Base-by-base conservation (phyloP, 2,329 filamentous ascomycete species). In the Fusarium secorum region DNA sequence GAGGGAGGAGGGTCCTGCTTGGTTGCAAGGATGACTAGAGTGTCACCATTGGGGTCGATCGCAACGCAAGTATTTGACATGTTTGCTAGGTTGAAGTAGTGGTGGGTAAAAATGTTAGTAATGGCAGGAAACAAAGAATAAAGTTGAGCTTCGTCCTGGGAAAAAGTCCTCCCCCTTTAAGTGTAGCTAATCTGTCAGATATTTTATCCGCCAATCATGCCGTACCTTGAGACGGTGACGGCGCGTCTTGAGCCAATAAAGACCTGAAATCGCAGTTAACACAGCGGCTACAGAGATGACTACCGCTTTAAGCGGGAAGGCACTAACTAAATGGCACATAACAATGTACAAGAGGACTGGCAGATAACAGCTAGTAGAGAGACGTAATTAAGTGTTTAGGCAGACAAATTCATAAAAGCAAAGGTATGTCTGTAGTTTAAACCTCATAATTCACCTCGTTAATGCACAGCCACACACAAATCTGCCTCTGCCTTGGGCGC, bases 181-280 rank as follows among this genome's bases (percentile, higher is more conserved):
- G 7, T 48, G 20, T 4, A 18, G 15, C 3, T 13, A 4, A 2
- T 2, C 14, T 13, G 9, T n/a, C 20, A 30, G 26, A 32, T 18
- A 24, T 32, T 49, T 33, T 33, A 49, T 9, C 15, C 5, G 15
- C 28, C 45, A 49, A 33, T 33, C 5, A 14, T 18, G 28, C 3
- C 2, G 15, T 10, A 1, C 5, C 28, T 14, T 3, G 10, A 32
- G 14, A 3, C 3, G 0, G 3, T 48, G 28, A 22, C 1, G n/a
- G n/a, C 28, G 45, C 45, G n/a, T 48, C 5, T 0, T 4, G 15
- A 24, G 28, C 45, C 45, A 48, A 22, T 24, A 5, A 22, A 5
- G 1, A 24, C 3, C 28, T 18, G 0, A 22, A 4, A 48, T 22
- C 28, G 18, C 15, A 24, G 7, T 22, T 7, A 3, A 18, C 28